These are phyloP conservation scores for Epichloe typhina DNA, from an alignment of 2,329 filamentous ascomycete genomes.

Conservation along the genomic window DNA sequence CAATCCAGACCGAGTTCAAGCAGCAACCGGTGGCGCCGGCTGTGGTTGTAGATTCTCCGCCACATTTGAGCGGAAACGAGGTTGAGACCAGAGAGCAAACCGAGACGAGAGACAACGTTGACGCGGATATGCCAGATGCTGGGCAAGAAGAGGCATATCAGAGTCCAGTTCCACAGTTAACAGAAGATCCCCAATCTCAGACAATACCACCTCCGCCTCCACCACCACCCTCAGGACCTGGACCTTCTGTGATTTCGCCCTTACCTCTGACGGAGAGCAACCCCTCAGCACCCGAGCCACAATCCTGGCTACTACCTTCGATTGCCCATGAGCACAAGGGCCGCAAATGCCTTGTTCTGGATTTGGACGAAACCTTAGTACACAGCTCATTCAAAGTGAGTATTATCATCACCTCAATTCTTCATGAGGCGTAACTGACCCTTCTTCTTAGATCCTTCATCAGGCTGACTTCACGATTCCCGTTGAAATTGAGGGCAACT, in stretches of 20 bases:
- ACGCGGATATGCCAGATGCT: conserved; percentile 55
- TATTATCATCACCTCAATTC: neutral
- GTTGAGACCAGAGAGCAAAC: conserved; percentile 15
- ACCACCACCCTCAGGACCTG: conserved; percentile 22
- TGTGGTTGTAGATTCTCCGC: conserved; percentile 30
- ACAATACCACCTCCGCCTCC: conserved; percentile 33
- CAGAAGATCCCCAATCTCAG: conserved; percentile 20
- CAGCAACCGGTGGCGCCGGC: conserved; percentile 29
- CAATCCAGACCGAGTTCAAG: conserved; percentile 33
- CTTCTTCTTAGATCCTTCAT: conserved; percentile 61
- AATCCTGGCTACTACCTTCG: conserved; percentile 67
- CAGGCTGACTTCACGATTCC: conserved; percentile 98
- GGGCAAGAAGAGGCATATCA: conserved; percentile 39
- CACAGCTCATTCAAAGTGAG: conserved; percentile 91
- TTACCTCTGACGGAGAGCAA: conserved; percentile 28
- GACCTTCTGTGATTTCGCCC: conserved; percentile 26
- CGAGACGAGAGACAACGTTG: conserved; percentile 38
- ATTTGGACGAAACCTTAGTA: conserved; percentile 91
- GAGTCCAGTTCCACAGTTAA: conserved; percentile 22
- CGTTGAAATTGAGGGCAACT: conserved; percentile 96
- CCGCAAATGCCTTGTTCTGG: conserved; percentile 86
- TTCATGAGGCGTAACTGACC: conserved; percentile 2
- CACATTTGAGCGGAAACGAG: conserved; percentile 14
- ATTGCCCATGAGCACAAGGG: conserved; percentile 68
- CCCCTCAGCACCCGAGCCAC: conserved; percentile 28